Evolutionary conservation across 2,329 filamentous ascomycete species (phyloP).

Genomic region (Trichophyton simii): DNA sequence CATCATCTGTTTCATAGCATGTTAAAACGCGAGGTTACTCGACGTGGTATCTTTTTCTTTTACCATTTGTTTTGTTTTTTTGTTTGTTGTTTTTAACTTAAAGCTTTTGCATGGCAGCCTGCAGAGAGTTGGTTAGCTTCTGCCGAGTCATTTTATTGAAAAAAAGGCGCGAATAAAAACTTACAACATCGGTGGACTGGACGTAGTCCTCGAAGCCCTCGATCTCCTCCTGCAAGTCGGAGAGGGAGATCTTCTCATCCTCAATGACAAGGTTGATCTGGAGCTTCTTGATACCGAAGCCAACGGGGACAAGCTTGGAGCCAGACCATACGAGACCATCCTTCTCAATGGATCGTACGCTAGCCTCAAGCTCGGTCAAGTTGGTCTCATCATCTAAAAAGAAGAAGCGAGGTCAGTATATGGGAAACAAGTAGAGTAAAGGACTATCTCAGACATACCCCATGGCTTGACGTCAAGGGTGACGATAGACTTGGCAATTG

Average conservation of each 20-base stretch:
- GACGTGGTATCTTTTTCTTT: background rate
- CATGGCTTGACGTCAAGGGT: conserved; percentile 97
- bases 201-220: conserved; percentile 84
- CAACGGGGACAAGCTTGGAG: conserved; percentile 77
- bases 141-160: background rate
- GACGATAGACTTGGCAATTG: conserved; percentile 87
- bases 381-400: conserved; percentile 78
- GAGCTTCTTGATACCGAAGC: conserved; percentile 97
- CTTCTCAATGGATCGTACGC: conserved; percentile 72
- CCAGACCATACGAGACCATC: conserved; percentile 95
- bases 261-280: conserved; percentile 97
- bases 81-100: conserved; percentile 37
- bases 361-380: conserved; percentile 66
- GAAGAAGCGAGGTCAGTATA: background rate
- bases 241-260: conserved; percentile 85
- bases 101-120: conserved; percentile 79
- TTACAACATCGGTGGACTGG: conserved; percentile 78
- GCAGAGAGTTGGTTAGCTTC: background rate
- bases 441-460: conserved; percentile 52
- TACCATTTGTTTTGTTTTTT: background rate
- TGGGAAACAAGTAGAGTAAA: background rate
- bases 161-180: conserved; percentile 15
- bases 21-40: background rate
- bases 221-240: conserved; percentile 80
- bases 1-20: background rate